phyloP scores from a whole-genome alignment of 129 eudicot species.

The Escallonia herrerae region DNA sequence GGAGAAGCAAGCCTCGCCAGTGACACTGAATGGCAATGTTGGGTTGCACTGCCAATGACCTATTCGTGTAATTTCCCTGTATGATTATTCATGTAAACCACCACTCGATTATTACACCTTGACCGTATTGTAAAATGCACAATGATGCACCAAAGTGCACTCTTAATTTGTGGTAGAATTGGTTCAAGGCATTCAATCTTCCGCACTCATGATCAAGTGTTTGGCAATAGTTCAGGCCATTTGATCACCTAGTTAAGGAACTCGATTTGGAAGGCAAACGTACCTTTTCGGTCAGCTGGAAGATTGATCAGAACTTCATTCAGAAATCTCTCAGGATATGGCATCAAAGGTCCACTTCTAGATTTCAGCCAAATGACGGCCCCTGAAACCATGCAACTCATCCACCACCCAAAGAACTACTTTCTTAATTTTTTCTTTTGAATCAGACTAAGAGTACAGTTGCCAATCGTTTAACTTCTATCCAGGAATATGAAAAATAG shows the following conservation, averaged over 20 bases:
- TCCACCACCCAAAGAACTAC: neutral
- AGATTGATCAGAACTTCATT: neutral
- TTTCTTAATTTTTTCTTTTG: neutral
- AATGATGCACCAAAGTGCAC: no score
- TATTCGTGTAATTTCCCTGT: conserved; percentile 10
- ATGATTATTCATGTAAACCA: neutral
- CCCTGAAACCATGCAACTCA: conserved; percentile 5
- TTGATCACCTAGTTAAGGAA: no score
- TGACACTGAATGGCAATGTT: no score
- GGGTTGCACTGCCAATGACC: conserved; percentile 2
- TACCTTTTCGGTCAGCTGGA: no score
- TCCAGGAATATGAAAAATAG: conserved; percentile 9
- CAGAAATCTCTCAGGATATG: conserved; percentile 12
- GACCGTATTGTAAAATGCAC: no score
- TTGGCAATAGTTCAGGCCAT: no score
- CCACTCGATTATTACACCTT: no score
- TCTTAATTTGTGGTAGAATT: no score
- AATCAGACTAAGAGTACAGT: neutral
- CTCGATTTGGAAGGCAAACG: no score
- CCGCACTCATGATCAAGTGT: no score
- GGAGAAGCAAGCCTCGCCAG: conserved; percentile 15
- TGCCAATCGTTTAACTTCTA: neutral
- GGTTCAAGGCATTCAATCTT: no score
- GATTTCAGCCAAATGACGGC: conserved; percentile 12
- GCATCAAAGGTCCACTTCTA: conserved; percentile 2